Percentiles rank a stretch among this genome's conserved stretches.
phyloP scores from a whole-genome alignment of 2,329 filamentous ascomycete genomes.

The Clonostachys chloroleuca region DNA sequence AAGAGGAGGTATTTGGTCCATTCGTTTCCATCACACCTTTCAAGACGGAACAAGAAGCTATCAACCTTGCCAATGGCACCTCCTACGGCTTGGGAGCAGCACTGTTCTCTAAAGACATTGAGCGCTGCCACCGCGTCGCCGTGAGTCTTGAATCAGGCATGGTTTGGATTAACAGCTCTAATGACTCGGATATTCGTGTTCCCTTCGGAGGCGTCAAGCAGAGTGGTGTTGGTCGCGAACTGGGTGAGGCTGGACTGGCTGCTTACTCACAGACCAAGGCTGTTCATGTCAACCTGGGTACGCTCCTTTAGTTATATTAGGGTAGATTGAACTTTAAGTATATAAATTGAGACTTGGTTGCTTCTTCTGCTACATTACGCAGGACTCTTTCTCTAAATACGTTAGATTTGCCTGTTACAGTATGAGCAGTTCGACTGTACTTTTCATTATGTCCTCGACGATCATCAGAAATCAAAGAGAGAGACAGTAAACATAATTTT shows the following conservation, averaged over 20 bases:
- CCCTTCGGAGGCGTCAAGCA: conserved; percentile 47
- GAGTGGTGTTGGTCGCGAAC: conserved; percentile 46
- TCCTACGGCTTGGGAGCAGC: conserved; percentile 74
- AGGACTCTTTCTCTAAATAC: no score
- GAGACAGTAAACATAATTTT: no score
- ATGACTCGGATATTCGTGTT: conserved; percentile 11
- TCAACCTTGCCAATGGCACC: conserved; percentile 67
- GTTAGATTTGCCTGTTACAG: no score
- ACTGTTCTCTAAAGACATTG: conserved; percentile 57
- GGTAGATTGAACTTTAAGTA: no score
- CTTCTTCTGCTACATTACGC: no score
- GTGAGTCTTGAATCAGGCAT: conserved; percentile 46
- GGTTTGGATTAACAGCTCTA: conserved; percentile 24
- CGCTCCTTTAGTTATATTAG: no score
- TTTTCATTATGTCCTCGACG: no score
- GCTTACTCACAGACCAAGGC: conserved; percentile 5
- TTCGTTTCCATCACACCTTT: conserved; percentile 80
- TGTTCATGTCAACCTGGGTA: not conserved
- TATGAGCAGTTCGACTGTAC: no score
- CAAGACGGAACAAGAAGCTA: conserved; percentile 71
- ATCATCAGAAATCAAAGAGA: no score
- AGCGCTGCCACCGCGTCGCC: conserved; percentile 21
- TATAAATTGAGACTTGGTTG: no score
- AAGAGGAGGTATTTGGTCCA: conserved; percentile 85
- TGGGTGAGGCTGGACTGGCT: conserved; percentile 7